A percentile compares a stretch with the other conserved stretches of the same genome.
These are phyloP conservation scores for Penicillium herquei DNA, from an alignment of 495 filamentous ascomycete species.

Conservation along the genomic window DNA sequence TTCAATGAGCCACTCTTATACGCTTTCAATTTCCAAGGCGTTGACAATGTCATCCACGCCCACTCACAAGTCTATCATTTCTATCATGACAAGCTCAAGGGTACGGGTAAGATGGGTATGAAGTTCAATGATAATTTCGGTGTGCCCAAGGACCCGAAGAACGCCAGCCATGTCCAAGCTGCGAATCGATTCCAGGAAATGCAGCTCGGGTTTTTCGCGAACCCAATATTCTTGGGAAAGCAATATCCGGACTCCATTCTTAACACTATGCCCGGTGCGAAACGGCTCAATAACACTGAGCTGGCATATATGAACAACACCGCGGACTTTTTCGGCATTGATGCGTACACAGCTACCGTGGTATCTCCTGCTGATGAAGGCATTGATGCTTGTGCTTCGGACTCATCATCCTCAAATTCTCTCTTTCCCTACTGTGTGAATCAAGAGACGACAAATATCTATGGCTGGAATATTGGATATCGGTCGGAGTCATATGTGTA, in stretches of 20 bases:
- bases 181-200: conserved; percentile 41
- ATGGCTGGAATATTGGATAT: conserved; percentile 45
- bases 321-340: conserved; percentile 45
- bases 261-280: conserved; percentile 25
- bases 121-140: conserved; percentile 46
- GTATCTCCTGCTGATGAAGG: conserved; percentile 36
- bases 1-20: conserved; percentile 45
- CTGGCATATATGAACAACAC: conserved; percentile 33
- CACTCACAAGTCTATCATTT: conserved; percentile 41
- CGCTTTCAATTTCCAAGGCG: conserved; percentile 29
- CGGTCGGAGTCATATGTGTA: conserved; percentile 38
- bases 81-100: conserved; percentile 40
- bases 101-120: conserved; percentile 36
- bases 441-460: conserved; percentile 29
- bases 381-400: conserved; percentile 33
- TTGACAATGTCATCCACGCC: conserved; percentile 35
- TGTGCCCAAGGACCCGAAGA: conserved; percentile 34
- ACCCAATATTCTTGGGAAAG: conserved; percentile 42
- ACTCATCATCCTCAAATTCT: conserved; percentile 22
- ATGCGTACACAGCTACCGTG: conserved; percentile 46
- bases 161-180: conserved; percentile 32
- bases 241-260: conserved; percentile 38
- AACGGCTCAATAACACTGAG: conserved; percentile 32
- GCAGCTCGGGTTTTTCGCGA: conserved; percentile 36
- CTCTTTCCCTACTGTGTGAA: conserved; percentile 42